Evolutionary conservation across 148 eudicot species (phyloP), one percentile per base, ranked within the genome.

Genomic region (Pharnaceum exiguum): DNA sequence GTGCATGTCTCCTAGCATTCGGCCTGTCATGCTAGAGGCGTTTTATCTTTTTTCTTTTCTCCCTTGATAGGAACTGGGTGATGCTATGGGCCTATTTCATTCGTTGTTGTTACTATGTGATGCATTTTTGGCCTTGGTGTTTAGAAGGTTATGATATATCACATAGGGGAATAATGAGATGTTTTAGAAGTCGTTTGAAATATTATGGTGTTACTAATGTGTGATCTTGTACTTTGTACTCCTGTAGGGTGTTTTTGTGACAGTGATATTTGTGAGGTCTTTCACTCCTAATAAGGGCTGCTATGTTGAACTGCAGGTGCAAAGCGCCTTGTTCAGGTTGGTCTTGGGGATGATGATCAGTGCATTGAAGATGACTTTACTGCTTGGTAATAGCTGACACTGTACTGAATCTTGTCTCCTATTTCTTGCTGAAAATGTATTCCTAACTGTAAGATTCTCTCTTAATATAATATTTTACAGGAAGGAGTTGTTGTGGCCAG

Each of bases 361-460:
- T 85, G 95, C 71, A 93, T 88, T 60, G 99, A 93, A 78, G 99
- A 93, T 70, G 99, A 93, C 71, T 93, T 93, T 65, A 6, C 91
- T 65, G 95, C 96, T 32, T 93, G 99, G 99, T 93, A 93, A 37
- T 33, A 26, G 37, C 26, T 46, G 29, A 22, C 35, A 18, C 2
- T 52, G 15, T 18, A 16, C 37, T 7, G 2, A 25, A 27, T 6
- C 19, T 57, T 48, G 2, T 29, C 11, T 63, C 16, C 13, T 5
- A 21, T n/a, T n/a, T n/a, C n/a, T 21, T 43, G 25, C 1, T 46
- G 10, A 9, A 31, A 61, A 21, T 17, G 15, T 30, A 26, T 12
- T 29, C 27, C 21, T 32, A 1, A 10, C 25, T 57, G 51, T 22
- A 30, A 39, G 15, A 49, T 62, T 28, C 12, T 23, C 55, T 15